These are phyloP conservation scores for Saccharomycopsis sp. DNA, from an alignment of 805 yeast genomes.

Conservation along the genomic window DNA sequence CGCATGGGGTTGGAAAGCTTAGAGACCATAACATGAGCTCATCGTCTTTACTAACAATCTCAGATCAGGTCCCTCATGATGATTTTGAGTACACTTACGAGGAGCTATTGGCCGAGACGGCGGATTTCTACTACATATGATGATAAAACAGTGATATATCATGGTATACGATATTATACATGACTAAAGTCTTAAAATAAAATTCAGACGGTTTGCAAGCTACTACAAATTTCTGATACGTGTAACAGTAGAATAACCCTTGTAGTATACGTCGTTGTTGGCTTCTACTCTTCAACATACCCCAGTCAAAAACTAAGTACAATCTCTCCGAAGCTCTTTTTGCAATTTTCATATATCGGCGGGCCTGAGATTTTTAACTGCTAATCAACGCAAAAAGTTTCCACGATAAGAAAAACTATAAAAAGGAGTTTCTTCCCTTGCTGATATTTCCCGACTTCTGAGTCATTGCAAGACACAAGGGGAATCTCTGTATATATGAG, in stretches of 20 bases:
- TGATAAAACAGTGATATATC: too few species aligned
- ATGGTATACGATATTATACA: too few species aligned
- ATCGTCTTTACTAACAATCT: not conserved
- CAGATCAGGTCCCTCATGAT: not conserved
- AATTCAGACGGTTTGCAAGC: too few species aligned
- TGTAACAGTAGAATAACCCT: too few species aligned
- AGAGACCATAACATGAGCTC: not conserved
- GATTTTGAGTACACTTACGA: slow-evolving; percentile 10
- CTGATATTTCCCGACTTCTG: not conserved
- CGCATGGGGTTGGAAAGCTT: not conserved
- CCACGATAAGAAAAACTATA: not conserved
- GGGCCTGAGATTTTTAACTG: not conserved
- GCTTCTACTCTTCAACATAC: too few species aligned
- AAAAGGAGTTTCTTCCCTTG: not conserved
- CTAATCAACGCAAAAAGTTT: not conserved
- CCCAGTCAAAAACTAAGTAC: too few species aligned
- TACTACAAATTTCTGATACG: too few species aligned
- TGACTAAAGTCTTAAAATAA: too few species aligned
- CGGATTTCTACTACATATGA: slow-evolving; percentile 7
- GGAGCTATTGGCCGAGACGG: slow-evolving; percentile 9
- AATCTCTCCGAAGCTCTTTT: too few species aligned
- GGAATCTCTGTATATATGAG: not conserved
- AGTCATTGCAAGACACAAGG: not conserved
- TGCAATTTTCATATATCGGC: not conserved
- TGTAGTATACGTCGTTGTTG: too few species aligned